Conservation (phyloP, 2,329 filamentous ascomycete species). For the Alternaria gansuensis region DNA sequence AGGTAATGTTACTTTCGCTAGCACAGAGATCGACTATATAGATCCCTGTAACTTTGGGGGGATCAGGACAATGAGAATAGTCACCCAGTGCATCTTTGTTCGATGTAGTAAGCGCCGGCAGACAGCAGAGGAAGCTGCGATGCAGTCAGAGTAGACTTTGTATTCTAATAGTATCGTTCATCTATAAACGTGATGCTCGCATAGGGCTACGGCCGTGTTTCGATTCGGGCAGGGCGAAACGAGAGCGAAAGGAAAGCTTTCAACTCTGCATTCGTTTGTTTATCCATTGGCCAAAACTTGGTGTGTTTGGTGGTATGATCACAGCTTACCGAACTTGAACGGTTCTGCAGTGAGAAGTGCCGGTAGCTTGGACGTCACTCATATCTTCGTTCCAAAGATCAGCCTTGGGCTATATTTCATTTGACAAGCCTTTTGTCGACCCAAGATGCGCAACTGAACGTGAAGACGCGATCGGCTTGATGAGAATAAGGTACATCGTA, state of each 20-base stretch:
- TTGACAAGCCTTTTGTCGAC: background rate
- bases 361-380: background rate
- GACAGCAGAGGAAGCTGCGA: background rate
- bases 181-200: slow-evolving; percentile 11
- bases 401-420: background rate
- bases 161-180: slow-evolving; percentile 2
- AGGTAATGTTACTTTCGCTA: slow-evolving; percentile 51
- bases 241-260: background rate
- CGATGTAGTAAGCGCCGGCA: background rate
- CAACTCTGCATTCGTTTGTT: background rate
- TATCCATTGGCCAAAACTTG: background rate
- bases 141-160: background rate
- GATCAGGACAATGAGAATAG: slow-evolving; percentile 12
- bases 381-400: background rate
- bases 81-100: slow-evolving; percentile 6
- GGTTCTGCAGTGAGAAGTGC: background rate
- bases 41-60: slow-evolving; percentile 25
- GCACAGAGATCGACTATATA: slow-evolving; percentile 33
- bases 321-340: background rate
- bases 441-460: background rate
- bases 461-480: background rate
- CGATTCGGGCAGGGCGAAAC: background rate
- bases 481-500: background rate
- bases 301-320: background rate
- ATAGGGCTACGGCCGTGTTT: background rate